Evolutionary conservation across 1,284 basidiomycete species (phyloP), one percentile per base, ranked within the genome.

Genomic region (Ceratobasidium theobromae): DNA sequence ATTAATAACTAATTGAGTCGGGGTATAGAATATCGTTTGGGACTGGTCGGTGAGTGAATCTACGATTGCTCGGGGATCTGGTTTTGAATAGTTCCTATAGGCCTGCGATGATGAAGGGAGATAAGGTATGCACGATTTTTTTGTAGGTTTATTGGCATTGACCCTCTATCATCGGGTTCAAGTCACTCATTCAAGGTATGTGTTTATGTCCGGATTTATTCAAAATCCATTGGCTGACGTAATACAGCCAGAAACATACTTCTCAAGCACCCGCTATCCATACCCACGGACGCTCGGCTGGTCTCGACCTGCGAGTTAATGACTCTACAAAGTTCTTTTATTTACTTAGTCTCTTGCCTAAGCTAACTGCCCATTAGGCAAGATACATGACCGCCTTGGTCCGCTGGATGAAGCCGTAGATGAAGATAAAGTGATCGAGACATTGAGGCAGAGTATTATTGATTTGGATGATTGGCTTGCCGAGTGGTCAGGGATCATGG

Each of bases 261-360:
- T 5, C 38, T 71, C 16, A 69, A 68, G 21, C 71, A 71, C 54
- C 70, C 71, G 28, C 46, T 68, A 12, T 67, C 69, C 4, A 68
- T 70, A 32, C 64, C 68, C 12, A 71, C 71, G 21, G 70, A 71
- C 35, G 67, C 65, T 6, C 54, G 70, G 30, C 65, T 71, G 6
- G 70, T 71, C 11, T 71, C 70, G n/a, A 71, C 71, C 3, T 71
- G 70, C 52, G 68, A 71, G 46, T 52, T 71, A 32, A 66, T 71
- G 27, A 67, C 69, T 12, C 67, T 70, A 25, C 71, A 71, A 54
- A 66, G 71, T 71, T 46, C 25, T 18, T 28, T 2, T 3, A 4
- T 16, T n/a, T 33, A 35, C n/a, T 23, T 16, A 16, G 28, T n/a
- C 45, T 4, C 48, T 38, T 5, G 12, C 16, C 27, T 28, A 6